A percentile compares a stretch with the other conserved stretches of the same genome.
Conservation (phyloP, 768 basidiomycete genomes). For the Lentinula aciculospora region DNA sequence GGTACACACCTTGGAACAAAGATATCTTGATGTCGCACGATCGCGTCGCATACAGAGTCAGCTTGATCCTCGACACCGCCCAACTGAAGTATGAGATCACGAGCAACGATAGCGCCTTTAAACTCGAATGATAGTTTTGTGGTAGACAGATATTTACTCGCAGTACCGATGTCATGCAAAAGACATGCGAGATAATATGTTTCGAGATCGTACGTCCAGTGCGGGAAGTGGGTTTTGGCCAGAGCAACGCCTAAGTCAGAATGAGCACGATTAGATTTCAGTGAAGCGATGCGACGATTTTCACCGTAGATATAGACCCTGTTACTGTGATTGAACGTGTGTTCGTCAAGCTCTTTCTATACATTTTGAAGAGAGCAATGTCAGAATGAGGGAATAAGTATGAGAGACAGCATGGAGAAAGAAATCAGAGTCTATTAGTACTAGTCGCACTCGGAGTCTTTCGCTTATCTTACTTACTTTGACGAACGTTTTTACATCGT, state of each 20-base stretch:
- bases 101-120: constrained; percentile 47
- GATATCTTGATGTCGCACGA: constrained; percentile 41
- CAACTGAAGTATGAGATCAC: constrained; percentile 36
- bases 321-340: constrained; percentile 44
- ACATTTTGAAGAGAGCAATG: neutral
- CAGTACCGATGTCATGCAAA: constrained; percentile 49
- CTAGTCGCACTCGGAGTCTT: neutral
- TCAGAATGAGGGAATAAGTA: neutral
- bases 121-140: constrained; percentile 56
- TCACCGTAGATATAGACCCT: constrained; percentile 47
- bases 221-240: constrained; percentile 38
- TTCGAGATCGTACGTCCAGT: constrained; percentile 41
- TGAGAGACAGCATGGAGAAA: neutral
- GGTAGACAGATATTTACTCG: constrained; percentile 38
- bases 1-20: constrained; percentile 36
- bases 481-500: constrained; percentile 33
- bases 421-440: neutral
- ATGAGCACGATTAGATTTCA: neutral
- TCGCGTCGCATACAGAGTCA: constrained; percentile 46
- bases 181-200: constrained; percentile 47
- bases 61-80: constrained; percentile 44
- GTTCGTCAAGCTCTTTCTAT: constrained; percentile 36
- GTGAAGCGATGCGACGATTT: neutral
- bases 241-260: constrained; percentile 37
- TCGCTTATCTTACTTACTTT: constrained; percentile 18